Evolutionary conservation across 345 rosid species (phyloP).

Genomic region (Aquilaria malaccensis): DNA sequence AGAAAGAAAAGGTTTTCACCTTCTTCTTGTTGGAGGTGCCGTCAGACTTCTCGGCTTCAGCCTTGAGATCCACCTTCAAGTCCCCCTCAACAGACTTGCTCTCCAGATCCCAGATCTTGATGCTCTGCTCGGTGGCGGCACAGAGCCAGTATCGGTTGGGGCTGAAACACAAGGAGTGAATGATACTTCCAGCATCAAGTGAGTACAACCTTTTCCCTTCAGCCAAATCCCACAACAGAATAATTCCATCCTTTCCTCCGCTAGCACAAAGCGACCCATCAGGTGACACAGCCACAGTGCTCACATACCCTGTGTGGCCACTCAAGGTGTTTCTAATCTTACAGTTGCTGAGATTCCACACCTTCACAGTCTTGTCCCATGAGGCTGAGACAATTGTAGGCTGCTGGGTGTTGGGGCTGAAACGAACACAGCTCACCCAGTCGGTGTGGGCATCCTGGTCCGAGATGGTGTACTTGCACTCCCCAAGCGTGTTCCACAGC

Average conservation of each 20-base stretch:
- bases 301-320: constrained; percentile 81
- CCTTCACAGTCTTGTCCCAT: constrained; percentile 82
- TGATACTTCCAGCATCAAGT: constrained; percentile 73
- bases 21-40: constrained; percentile 51
- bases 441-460: constrained; percentile 83
- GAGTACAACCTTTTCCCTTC: constrained; percentile 92
- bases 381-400: constrained; percentile 96
- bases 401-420: constrained; percentile 69
- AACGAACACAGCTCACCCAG: constrained; percentile 96
- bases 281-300: constrained; percentile 91
- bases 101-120: constrained; percentile 98
- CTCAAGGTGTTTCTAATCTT: constrained; percentile 67
- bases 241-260: constrained; percentile 92
- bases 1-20: constrained; percentile 26
- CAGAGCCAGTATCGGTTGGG: constrained; percentile 99
- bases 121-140: constrained; percentile 89
- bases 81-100: constrained; percentile 95
- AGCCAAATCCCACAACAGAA: constrained; percentile 92
- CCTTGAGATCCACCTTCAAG: constrained; percentile 92
- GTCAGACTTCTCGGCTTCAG: constrained; percentile 82
- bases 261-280: constrained; percentile 95
- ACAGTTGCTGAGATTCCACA: constrained; percentile 92
- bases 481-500: constrained; percentile 95
- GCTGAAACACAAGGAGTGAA: constrained; percentile 82
- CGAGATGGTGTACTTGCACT: constrained; percentile 93